Percentiles rank a stretch among this genome's conserved stretches.
Conservation (phyloP, 371 early-diverging fungal genomes). For the Mortierella polycephala region DNA sequence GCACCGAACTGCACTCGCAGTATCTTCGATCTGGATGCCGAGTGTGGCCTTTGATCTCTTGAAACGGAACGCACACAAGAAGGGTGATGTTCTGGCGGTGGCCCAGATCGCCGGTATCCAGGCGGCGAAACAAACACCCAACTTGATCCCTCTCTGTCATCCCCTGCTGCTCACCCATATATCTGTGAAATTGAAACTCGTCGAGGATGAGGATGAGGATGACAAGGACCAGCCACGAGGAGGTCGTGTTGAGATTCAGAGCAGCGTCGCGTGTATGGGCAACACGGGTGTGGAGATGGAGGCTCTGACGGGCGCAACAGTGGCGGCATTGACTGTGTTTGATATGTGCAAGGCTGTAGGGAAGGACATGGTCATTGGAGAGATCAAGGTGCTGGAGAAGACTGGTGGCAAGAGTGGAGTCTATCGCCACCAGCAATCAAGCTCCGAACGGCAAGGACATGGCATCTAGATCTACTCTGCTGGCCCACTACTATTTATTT, state of each 20-base stretch:
- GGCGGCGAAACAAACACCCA: conserved; percentile 87
- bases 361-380: conserved; percentile 61
- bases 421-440: conserved; percentile 51
- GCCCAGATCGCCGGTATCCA: conserved; percentile 93
- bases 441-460: conserved; percentile 14
- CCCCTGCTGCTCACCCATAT: conserved; percentile 80
- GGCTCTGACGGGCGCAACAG: conserved; percentile 85
- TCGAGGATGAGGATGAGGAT: conserved; percentile 51
- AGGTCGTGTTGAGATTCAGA: conserved; percentile 61
- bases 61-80: conserved; percentile 68
- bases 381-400: conserved; percentile 77
- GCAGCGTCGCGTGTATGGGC: conserved; percentile 78
- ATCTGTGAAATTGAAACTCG: conserved; percentile 69
- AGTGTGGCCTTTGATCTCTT: conserved; percentile 70
- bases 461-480: conserved; percentile 9
- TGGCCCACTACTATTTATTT: too few relatives aligned
- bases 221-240: conserved; percentile 8
- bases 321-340: conserved; percentile 63
- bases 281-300: conserved; percentile 97
- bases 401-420: conserved; percentile 84
- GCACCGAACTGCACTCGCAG: conserved; percentile 78
- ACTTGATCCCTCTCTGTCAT: conserved; percentile 91
- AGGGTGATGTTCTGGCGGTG: conserved; percentile 90
- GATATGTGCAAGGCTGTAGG: conserved; percentile 62
- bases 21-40: conserved; percentile 74